Evolutionary conservation across 2,329 filamentous ascomycete genomes (phyloP).

Genomic region (Penicillium aurantiogriseum): DNA sequence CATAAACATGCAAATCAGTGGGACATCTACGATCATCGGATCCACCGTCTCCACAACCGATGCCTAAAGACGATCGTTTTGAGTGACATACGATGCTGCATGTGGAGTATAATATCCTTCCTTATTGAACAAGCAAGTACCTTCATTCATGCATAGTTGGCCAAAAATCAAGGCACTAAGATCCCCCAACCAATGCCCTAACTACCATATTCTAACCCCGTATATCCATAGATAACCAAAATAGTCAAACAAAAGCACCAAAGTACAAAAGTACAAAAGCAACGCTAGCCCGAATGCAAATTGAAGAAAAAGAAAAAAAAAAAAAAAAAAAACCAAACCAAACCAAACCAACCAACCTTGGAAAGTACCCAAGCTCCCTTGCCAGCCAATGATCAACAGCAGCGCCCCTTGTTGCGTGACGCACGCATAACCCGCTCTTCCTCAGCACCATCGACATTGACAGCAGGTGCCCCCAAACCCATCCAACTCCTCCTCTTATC

Average conservation of each 20-base stretch:
- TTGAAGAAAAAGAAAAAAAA: not conserved
- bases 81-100: not conserved
- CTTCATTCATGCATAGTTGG: not conserved
- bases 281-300: slow-evolving; percentile 1
- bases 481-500: slow-evolving; percentile 68
- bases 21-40: slow-evolving; percentile 6
- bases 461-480: slow-evolving; percentile 53
- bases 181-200: not conserved
- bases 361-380: not conserved
- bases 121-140: not conserved
- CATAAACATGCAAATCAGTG: not conserved
- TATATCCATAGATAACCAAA: not conserved
- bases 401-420: slow-evolving; percentile 37
- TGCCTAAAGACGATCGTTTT: not conserved
- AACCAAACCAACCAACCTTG: too few relatives aligned
- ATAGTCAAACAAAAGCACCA: not conserved
- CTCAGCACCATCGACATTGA: slow-evolving; percentile 26
- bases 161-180: not conserved
- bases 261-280: not conserved
- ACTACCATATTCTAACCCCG: not conserved
- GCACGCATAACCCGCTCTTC: slow-evolving; percentile 31
- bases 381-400: slow-evolving; percentile 36
- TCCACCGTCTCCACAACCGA: slow-evolving; percentile 3
- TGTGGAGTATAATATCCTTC: not conserved
- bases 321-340: not conserved